phyloP scores from a whole-genome alignment of 164 flowering plant genomes.

The Magnolia sinica region DNA sequence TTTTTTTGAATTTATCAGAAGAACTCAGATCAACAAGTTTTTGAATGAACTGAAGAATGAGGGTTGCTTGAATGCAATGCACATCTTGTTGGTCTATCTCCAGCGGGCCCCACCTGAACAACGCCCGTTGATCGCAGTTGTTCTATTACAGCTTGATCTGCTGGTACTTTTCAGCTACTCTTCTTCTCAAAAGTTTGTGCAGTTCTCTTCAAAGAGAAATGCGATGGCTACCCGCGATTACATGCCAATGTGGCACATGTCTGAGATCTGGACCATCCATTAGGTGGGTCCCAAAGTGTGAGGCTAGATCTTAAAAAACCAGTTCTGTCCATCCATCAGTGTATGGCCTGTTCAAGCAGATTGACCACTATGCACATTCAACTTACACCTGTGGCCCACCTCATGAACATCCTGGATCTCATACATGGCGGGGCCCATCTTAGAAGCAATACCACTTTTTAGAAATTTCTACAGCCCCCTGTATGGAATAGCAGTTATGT shows the following conservation, averaged over 20 bases:
- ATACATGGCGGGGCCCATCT: background rate
- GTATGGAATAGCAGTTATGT: conserved; percentile 33
- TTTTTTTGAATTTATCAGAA: conserved; percentile 27
- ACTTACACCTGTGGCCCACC: background rate
- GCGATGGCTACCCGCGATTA: background rate
- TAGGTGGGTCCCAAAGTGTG: too few relatives aligned
- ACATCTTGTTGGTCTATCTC: conserved; percentile 46
- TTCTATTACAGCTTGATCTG: conserved; percentile 64
- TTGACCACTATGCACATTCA: too few relatives aligned
- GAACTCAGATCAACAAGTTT: conserved; percentile 34
- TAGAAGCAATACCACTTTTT: background rate
- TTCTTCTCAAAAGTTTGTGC: background rate
- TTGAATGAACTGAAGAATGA: conserved; percentile 38
- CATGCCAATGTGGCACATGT: too few relatives aligned
- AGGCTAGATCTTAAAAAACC: too few relatives aligned
- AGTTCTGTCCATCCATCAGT: too few relatives aligned
- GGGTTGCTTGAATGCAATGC: conserved; percentile 52
- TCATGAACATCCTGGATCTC: background rate
- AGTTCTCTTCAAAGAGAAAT: background rate
- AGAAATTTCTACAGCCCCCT: background rate
- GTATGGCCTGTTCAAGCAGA: too few relatives aligned
- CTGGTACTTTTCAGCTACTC: conserved; percentile 37
- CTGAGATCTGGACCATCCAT: too few relatives aligned
- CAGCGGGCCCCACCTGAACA: conserved; percentile 52
- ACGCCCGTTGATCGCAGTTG: conserved; percentile 49